Base-by-base conservation (phyloP, 1,139 yeast species). In the Saccharomyces hybrid region DNA sequence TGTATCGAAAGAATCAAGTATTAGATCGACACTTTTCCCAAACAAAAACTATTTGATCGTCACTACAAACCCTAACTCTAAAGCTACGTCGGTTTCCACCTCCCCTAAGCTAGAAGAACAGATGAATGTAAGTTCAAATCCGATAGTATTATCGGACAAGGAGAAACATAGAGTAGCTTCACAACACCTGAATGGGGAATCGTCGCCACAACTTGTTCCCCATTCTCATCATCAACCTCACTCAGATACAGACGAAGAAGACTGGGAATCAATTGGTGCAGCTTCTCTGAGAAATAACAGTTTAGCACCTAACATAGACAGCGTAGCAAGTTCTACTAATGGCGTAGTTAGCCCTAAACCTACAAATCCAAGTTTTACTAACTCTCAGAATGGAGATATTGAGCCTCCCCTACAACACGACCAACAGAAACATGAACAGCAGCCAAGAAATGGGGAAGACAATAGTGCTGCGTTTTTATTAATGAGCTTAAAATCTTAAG, bases 241-340 rank as follows among this genome's bases (percentile, higher is more conserved):
- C 52, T 69, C 73, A 13, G 84, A 88, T 63, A 88, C 96, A 0
- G 98, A 90, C 70, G 97, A 91, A 67, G 98, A 90, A 69, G 97
- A 90, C 71, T 90, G 98, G 98, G 88, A 84, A 59, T 75, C 89
- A 0, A 85, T 90, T 53, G 97, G 97, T 1, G 89, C 97, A 0
- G 85, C 78, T 50, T 72, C 78, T 49, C 70, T 84, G 52, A 71
- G 86, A 50, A 75, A 72, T 46, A 70, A 67, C 25, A 60, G 65
- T 20, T 52, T 53, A n/a, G 44, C 63, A 25, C 51, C 60, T 13
- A 48, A 46, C 9, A 20, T 54, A 32, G 52, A 55, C 20, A 41
- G 44, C 11, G 41, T 38, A 20, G 47, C 20, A 25, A 28, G 49
- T 52, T 49, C 46, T 48, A 46, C 51, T 47, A 38, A 38, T 20